Evolutionary conservation across 129 eudicot species (phyloP).

Genomic region (Saussurea involucrata): DNA sequence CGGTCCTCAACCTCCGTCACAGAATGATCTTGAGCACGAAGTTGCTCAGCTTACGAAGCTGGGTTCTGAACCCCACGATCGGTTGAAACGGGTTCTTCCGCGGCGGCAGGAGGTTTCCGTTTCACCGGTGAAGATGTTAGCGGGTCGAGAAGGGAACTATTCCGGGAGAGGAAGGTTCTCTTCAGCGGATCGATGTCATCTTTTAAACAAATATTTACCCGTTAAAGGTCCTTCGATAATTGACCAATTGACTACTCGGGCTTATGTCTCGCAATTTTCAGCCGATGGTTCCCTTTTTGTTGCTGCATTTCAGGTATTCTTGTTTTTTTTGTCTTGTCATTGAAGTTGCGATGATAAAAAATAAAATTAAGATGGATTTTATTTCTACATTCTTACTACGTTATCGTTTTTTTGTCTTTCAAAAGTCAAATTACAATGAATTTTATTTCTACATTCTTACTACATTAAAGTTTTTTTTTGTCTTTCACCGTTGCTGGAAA

Average conservation of each 20-base stretch:
- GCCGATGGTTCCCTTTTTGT: constrained; percentile 82
- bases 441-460: background rate
- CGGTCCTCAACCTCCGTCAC: constrained; percentile 15
- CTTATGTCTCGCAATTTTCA: constrained; percentile 91
- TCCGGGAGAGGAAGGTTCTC: constrained; percentile 85
- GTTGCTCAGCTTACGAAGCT: constrained; percentile 74
- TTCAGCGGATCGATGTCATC: constrained; percentile 65
- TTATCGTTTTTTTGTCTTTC: background rate
- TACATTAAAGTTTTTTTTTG: background rate
- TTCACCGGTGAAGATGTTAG: constrained; percentile 75
- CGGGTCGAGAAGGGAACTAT: constrained; percentile 78
- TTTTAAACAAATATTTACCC: constrained; percentile 70
- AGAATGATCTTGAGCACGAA: constrained; percentile 50
- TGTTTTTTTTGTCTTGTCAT: background rate
- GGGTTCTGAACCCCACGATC: constrained; percentile 56
- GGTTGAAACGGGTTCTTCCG: constrained; percentile 39
- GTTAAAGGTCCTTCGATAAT: constrained; percentile 62
- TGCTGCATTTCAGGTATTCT: constrained; percentile 87
- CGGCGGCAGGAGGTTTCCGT: constrained; percentile 46
- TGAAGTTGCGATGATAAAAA: background rate
- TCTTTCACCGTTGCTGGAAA: background rate
- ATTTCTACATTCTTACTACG: background rate
- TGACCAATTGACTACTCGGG: constrained; percentile 74
- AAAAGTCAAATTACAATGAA: constrained; percentile 1
- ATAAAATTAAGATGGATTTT: background rate